phyloP scores from a whole-genome alignment of 164 flowering plant genomes.

The Nelumbo lutea region DNA sequence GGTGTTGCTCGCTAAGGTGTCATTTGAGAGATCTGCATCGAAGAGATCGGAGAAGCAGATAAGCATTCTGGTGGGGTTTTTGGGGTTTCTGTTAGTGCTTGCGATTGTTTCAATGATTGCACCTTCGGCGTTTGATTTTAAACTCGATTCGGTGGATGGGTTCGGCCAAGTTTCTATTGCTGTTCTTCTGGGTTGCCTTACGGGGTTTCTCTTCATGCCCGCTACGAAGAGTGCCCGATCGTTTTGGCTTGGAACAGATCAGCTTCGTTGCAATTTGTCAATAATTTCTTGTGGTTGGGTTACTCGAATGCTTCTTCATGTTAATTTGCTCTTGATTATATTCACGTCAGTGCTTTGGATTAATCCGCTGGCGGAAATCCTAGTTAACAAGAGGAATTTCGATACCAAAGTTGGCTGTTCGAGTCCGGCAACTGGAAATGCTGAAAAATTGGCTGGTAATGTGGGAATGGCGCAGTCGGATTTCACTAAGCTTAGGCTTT shows the following conservation, averaged over 20 bases:
- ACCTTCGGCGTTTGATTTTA: constrained; percentile 45
- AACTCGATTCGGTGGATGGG: constrained; percentile 49
- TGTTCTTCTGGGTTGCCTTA: constrained; percentile 44
- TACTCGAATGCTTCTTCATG: constrained; percentile 50
- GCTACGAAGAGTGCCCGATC: constrained; percentile 54
- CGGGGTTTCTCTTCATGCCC: constrained; percentile 60
- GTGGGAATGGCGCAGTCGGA: constrained; percentile 50
- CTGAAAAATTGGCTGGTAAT: constrained; percentile 44
- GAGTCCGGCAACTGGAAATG: constrained; percentile 12
- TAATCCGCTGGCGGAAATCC: constrained; percentile 51
- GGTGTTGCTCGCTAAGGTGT: constrained; percentile 31
- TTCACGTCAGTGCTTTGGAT: constrained; percentile 81
- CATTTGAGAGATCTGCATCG: constrained; percentile 75
- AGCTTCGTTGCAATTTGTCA: constrained; percentile 59
- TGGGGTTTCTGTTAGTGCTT: constrained; percentile 53
- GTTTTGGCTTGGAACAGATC: constrained; percentile 97
- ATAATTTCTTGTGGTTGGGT: constrained; percentile 68
- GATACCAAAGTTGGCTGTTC: constrained; percentile 12
- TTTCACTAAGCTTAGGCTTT: constrained; percentile 50
- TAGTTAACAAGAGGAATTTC: constrained; percentile 36
- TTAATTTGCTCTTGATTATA: constrained; percentile 28
- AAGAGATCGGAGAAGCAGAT: constrained; percentile 69
- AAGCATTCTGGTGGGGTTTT: constrained; percentile 48
- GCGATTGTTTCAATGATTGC: constrained; percentile 25
- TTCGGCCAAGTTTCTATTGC: constrained; percentile 41